phyloP scores from a whole-genome alignment of 2,329 filamentous ascomycete species.

The Scedosporium boydii region DNA sequence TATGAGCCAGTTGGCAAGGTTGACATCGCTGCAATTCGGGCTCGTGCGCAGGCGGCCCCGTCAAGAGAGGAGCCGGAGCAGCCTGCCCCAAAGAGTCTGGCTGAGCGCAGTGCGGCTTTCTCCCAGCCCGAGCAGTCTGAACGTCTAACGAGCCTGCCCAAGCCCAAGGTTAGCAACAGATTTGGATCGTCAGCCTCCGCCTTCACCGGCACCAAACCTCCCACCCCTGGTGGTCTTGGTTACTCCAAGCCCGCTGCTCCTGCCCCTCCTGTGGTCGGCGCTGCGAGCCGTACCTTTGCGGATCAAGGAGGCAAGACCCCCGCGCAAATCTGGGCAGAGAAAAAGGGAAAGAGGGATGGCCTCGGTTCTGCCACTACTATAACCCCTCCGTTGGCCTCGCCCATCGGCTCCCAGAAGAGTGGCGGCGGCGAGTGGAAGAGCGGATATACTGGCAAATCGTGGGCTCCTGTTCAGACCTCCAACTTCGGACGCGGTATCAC shows the following conservation, averaged over 20 bases:
- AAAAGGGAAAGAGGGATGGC: conserved; percentile 74
- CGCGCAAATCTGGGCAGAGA: conserved; percentile 94
- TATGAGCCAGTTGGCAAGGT: conserved; percentile 96
- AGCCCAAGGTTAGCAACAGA: conserved; percentile 89
- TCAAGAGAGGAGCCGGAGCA: conserved; percentile 26
- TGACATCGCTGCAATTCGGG: conserved; percentile 88
- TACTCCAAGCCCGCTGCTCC: conserved; percentile 50
- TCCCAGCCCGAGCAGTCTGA: conserved; percentile 52
- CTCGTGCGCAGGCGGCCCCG: conserved; percentile 61
- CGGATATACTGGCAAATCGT: conserved; percentile 80
- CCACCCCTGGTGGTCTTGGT: conserved; percentile 60
- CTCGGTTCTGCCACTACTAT: conserved; percentile 25
- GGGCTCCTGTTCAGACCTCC: conserved; percentile 69
- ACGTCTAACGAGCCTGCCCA: conserved; percentile 77
- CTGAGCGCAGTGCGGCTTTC: conserved; percentile 72
- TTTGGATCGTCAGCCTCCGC: conserved; percentile 57
- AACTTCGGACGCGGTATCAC: conserved; percentile 56
- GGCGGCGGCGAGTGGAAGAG: conserved; percentile 76
- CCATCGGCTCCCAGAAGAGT: conserved; percentile 59
- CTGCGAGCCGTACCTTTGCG: conserved; percentile 86
- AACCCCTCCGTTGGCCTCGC: conserved; percentile 35
- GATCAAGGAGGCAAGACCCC: conserved; percentile 94
- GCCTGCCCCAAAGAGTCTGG: conserved; percentile 48
- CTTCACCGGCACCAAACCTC: conserved; percentile 85
- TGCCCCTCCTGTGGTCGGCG: conserved; percentile 54